Evolutionary conservation across 495 filamentous ascomycete genomes (phyloP).

Genomic region (Xylaria telfairii): DNA sequence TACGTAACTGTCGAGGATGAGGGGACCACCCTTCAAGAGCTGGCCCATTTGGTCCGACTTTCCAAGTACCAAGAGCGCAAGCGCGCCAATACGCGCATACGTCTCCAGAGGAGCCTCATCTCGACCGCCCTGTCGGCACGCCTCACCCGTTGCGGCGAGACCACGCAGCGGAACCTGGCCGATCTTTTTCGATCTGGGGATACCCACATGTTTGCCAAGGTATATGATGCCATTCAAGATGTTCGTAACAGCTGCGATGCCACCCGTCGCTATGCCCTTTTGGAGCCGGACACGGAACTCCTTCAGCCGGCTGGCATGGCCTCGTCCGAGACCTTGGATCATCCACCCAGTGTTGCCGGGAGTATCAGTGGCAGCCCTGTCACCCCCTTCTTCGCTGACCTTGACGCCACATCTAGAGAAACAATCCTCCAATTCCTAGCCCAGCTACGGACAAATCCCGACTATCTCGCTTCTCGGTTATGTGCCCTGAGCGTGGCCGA

Average conservation of each 20-base stretch:
- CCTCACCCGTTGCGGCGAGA: slow-evolving; percentile 76
- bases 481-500: slow-evolving; percentile 74
- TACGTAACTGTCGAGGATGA: slow-evolving; percentile 53
- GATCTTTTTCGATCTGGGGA: slow-evolving; percentile 90
- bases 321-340: slow-evolving; percentile 54
- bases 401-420: slow-evolving; percentile 76
- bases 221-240: slow-evolving; percentile 89
- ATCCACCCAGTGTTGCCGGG: slow-evolving; percentile 41
- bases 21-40: slow-evolving; percentile 70
- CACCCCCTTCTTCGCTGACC: slow-evolving; percentile 78
- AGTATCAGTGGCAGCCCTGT: slow-evolving; percentile 55
- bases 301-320: slow-evolving; percentile 49
- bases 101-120: slow-evolving; percentile 70
- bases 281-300: slow-evolving; percentile 71
- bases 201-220: slow-evolving; percentile 81
- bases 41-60: slow-evolving; percentile 72
- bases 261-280: slow-evolving; percentile 67
- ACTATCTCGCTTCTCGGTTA: slow-evolving; percentile 84
- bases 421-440: slow-evolving; percentile 80
- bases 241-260: slow-evolving; percentile 84
- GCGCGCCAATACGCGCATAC: slow-evolving; percentile 67
- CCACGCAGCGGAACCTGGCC: slow-evolving; percentile 81
- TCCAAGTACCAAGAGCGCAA: slow-evolving; percentile 78
- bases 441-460: slow-evolving; percentile 80
- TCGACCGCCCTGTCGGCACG: slow-evolving; percentile 82